Conservation (phyloP, 2,329 filamentous ascomycete species). For the Colletotrichum kahawae region DNA sequence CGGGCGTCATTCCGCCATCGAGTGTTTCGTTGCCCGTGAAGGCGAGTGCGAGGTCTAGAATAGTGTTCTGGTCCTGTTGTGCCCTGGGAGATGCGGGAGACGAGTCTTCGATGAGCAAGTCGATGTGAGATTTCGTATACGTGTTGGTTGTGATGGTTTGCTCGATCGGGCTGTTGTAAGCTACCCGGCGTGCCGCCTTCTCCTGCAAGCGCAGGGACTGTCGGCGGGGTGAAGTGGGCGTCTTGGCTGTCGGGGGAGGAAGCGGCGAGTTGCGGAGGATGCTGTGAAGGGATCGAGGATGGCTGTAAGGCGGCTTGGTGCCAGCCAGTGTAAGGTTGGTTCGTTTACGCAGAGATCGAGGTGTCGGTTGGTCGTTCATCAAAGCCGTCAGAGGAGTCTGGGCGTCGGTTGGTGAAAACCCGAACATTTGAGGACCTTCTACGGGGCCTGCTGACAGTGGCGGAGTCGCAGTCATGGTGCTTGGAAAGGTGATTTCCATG, state of each 20-base stretch:
- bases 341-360: constrained; percentile 42
- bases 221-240: constrained; percentile 57
- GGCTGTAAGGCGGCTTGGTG: constrained; percentile 58
- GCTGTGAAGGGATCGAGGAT: constrained; percentile 63
- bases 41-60: constrained; percentile 54
- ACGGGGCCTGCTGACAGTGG: constrained; percentile 59
- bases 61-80: constrained; percentile 38
- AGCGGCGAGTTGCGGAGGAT: constrained; percentile 72
- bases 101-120: constrained; percentile 63
- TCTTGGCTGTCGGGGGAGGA: constrained; percentile 54
- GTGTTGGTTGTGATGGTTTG: constrained; percentile 68
- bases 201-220: constrained; percentile 60
- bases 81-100: constrained; percentile 51
- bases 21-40: constrained; percentile 60
- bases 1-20: constrained; percentile 67
- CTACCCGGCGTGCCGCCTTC: constrained; percentile 60
- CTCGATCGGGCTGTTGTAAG: constrained; percentile 66
- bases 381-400: constrained; percentile 19
- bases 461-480: constrained; percentile 64
- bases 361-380: constrained; percentile 15
- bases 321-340: constrained; percentile 34
- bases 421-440: constrained; percentile 52
- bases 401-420: constrained; percentile 45
- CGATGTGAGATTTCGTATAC: constrained; percentile 68
- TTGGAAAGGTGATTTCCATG: constrained; percentile 55